Evolutionary conservation across 176 grass and related monocot genomes (phyloP).

Genomic region (Phoenix dactylifera): DNA sequence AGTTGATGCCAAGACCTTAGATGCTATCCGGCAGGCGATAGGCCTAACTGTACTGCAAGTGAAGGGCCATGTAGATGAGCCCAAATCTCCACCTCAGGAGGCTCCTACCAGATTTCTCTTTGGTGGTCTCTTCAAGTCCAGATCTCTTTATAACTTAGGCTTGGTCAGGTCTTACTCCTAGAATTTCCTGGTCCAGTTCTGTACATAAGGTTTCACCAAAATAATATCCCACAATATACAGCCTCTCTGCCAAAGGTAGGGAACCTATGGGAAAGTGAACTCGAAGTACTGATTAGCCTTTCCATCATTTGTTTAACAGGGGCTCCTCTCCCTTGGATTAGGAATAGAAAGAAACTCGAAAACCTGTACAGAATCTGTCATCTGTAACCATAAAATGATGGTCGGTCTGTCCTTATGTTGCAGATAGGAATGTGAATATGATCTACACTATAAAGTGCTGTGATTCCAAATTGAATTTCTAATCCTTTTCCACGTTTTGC

Average conservation of each 20-base stretch:
- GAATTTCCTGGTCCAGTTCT: neutral
- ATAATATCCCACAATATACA: too few species aligned
- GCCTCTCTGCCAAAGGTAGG: too few species aligned
- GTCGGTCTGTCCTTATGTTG: neutral
- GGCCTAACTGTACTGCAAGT: conserved; percentile 71
- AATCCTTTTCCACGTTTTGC: too few species aligned
- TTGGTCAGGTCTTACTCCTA: conserved; percentile 37
- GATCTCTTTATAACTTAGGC: conserved; percentile 41
- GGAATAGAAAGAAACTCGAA: conserved; percentile 17
- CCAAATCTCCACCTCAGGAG: conserved; percentile 17
- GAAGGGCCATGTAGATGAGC: conserved; percentile 46
- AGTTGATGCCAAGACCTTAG: conserved; percentile 64
- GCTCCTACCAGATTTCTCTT: conserved; percentile 80
- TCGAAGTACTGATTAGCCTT: too few species aligned
- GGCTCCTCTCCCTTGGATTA: neutral
- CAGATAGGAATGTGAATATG: conserved; percentile 7
- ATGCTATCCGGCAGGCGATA: conserved; percentile 56
- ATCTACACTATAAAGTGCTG: neutral
- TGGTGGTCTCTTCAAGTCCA: conserved; percentile 63
- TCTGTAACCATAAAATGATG: conserved; percentile 25
- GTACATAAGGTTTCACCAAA: neutral
- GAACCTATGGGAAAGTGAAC: too few species aligned
- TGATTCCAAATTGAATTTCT: too few species aligned
- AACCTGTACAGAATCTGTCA: conserved; percentile 18
- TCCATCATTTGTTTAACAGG: too few species aligned